Evolutionary conservation across 148 eudicot genomes (phyloP).

Genomic region (Persicaria tinctoria): DNA sequence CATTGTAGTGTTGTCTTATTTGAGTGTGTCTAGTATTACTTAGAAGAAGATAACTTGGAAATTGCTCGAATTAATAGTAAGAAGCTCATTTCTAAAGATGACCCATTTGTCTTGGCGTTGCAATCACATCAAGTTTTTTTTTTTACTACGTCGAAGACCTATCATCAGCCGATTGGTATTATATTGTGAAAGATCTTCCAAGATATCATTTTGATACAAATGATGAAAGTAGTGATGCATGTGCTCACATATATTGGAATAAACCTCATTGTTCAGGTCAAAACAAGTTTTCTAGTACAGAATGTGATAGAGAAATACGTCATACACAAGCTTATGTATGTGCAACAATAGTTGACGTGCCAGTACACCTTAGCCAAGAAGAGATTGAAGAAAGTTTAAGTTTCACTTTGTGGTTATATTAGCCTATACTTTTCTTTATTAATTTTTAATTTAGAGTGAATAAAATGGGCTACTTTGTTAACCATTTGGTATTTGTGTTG

Average conservation of each 20-base stretch:
- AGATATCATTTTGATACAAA: not conserved
- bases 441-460: too few species aligned
- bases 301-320: not conserved
- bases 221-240: not conserved
- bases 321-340: not conserved
- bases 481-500: too few species aligned
- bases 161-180: not conserved
- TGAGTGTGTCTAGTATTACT: too few species aligned
- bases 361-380: not conserved
- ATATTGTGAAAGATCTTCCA: not conserved
- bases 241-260: not conserved
- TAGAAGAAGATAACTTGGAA: too few species aligned
- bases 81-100: too few species aligned
- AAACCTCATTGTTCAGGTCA: not conserved
- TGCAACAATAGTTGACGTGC: not conserved
- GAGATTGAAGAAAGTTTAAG: too few species aligned
- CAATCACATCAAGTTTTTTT: not conserved
- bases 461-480: too few species aligned
- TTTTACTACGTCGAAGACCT: not conserved
- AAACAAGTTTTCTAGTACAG: not conserved
- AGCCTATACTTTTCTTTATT: too few species aligned
- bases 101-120: not conserved
- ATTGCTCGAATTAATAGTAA: too few species aligned
- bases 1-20: not conserved
- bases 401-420: too few species aligned